Conservation (phyloP, 1,139 yeast genomes). For the Diutina scorzettiae region DNA sequence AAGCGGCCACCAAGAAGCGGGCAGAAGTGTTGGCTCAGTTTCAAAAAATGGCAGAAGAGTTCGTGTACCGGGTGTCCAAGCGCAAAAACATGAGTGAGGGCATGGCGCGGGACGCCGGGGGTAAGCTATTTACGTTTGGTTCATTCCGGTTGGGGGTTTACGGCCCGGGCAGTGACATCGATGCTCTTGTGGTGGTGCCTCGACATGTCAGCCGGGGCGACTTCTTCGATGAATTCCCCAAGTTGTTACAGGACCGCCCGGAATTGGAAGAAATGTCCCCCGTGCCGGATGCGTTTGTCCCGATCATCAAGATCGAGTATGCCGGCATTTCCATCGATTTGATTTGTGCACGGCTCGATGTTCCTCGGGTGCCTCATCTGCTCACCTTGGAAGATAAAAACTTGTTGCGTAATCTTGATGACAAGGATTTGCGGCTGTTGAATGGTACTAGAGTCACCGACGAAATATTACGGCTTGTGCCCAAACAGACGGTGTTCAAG, state of each 20-base stretch:
- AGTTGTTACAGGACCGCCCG: conserved; percentile 51
- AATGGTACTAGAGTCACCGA: conserved; percentile 98
- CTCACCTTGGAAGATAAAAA: conserved; percentile 77
- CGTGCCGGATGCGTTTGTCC: conserved; percentile 95
- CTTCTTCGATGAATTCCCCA: conserved; percentile 70
- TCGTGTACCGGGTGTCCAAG: conserved; percentile 70
- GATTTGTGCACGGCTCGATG: conserved; percentile 68
- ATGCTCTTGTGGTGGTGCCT: conserved; percentile 89
- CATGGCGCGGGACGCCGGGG: conserved; percentile 96
- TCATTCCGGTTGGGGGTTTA: conserved; percentile 91
- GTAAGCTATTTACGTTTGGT: conserved; percentile 90
- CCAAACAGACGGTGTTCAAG: conserved; percentile 85
- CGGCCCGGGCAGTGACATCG: conserved; percentile 98
- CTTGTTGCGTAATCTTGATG: conserved; percentile 74
- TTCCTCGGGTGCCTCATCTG: conserved; percentile 68
- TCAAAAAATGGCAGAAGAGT: conserved; percentile 65
- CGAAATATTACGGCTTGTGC: conserved; percentile 78
- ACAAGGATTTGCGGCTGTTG: conserved; percentile 73
- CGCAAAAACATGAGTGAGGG: conserved; percentile 91
- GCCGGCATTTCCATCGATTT: conserved; percentile 86
- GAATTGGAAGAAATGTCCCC: conserved; percentile 84
- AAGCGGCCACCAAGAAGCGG: conserved; percentile 66
- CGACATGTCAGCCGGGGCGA: conserved; percentile 88
- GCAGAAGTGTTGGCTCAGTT: conserved; percentile 58
- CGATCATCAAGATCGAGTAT: conserved; percentile 81